These are phyloP conservation scores for Dipodascus albidus DNA, from an alignment of 805 yeast species.

Conservation along the genomic window DNA sequence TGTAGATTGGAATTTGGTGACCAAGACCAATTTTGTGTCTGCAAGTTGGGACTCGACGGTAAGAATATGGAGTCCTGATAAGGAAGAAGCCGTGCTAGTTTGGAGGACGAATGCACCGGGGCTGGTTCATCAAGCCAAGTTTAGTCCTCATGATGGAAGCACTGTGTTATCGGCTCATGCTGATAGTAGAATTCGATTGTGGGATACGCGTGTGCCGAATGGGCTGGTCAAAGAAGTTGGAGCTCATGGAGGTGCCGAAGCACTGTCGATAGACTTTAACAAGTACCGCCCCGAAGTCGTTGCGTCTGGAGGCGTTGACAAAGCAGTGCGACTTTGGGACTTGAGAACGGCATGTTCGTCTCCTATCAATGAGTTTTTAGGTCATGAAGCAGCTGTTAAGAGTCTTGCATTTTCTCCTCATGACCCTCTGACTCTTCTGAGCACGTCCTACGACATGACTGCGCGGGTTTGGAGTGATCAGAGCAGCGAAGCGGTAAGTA, in stretches of 20 bases:
- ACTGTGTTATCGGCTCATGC: slow-evolving; percentile 61
- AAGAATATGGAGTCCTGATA: slow-evolving; percentile 24
- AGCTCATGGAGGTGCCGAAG: slow-evolving; percentile 74
- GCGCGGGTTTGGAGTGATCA: slow-evolving; percentile 75
- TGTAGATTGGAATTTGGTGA: slow-evolving; percentile 19
- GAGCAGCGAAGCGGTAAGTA: slow-evolving; percentile 48
- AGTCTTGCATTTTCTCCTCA: slow-evolving; percentile 88
- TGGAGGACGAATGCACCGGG: slow-evolving; percentile 19
- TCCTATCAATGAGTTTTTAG: slow-evolving; percentile 66
- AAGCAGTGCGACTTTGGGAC: slow-evolving; percentile 79
- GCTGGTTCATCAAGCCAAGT: slow-evolving; percentile 60
- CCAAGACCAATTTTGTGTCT: slow-evolving; percentile 11
- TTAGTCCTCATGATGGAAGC: slow-evolving; percentile 76
- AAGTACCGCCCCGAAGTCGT: slow-evolving; percentile 70
- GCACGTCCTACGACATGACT: slow-evolving; percentile 88
- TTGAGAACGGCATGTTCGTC: slow-evolving; percentile 27
- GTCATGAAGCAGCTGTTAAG: slow-evolving; percentile 85
- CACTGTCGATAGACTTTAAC: slow-evolving; percentile 79
- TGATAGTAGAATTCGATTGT: slow-evolving; percentile 60
- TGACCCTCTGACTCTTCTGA: slow-evolving; percentile 51
- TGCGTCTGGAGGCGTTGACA: slow-evolving; percentile 91
- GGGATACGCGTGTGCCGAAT: slow-evolving; percentile 69
- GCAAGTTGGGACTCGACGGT: slow-evolving; percentile 8
- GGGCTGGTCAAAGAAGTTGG: slow-evolving; percentile 32
- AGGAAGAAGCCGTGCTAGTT: not conserved